Base-by-base conservation (phyloP, 768 basidiomycete species). In the Dioszegia hungarica region DNA sequence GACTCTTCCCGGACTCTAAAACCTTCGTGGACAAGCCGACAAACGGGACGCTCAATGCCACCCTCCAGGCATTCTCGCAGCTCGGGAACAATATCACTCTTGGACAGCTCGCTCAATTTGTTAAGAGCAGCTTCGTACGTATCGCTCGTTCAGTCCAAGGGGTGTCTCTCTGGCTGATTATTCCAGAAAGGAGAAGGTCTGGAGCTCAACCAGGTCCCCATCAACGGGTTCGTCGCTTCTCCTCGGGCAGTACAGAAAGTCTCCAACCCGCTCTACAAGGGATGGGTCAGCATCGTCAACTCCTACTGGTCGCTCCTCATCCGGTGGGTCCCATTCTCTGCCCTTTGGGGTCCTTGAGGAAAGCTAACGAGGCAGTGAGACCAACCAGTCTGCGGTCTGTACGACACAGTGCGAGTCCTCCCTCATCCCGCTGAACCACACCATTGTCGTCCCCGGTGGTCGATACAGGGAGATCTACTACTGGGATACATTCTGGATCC, bases 1-100 rank as follows among this genome's bases (percentile, higher is more conserved):
- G 81, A 38, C 77, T 87, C 25, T 95, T 81, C 70, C 72, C 81
- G 0, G 92, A 95, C 75, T 84, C 85, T 43, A 94, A 95, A 39
- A 92, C 89, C 0, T 85, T 94, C 73, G 87, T 88, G 8, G 92
- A 94, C 80, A 75, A 72, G 80, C 91, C 91, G 2, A 94, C 91
- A 1, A 81, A 79, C 68, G 84, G 85, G 64, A 75, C 81, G 0
- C 69, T 85, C 0, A 83, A 84, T 63, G 78, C 80, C 49, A 89
- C 91, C 14, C 78, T 92, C 45, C 74, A 81, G 0, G 87, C 86
- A 61, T 95, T 90, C 64, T 48, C 63, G 17, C 60, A 61, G 4
- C 61, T 79, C 10, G 67, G 69, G 54, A 77, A 68, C 46, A 77
- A 67, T 38, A 75, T 81, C 24, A 89, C 88, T 0, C 84, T 85